Conservation (phyloP, 1,284 basidiomycete genomes). For the Boletellus sp. region DNA sequence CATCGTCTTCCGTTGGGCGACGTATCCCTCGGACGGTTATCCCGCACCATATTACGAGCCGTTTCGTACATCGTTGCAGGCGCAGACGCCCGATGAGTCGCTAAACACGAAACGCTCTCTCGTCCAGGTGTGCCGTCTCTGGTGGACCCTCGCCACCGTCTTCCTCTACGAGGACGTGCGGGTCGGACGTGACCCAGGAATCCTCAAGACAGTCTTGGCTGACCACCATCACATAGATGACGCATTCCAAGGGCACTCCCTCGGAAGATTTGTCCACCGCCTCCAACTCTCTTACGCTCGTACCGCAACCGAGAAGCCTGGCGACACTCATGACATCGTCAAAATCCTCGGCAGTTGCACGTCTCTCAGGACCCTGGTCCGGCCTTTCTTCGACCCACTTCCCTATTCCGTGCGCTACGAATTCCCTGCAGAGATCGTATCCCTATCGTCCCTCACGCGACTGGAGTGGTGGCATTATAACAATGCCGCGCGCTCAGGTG, state of each 20-base stretch:
- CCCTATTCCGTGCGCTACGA: conserved; percentile 45
- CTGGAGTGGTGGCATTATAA: conserved; percentile 67
- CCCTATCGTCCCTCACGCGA: conserved; percentile 51
- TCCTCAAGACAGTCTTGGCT: conserved; percentile 33
- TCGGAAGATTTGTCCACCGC: conserved; percentile 46
- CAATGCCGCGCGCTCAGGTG: conserved; percentile 59
- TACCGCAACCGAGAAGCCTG: conserved; percentile 42
- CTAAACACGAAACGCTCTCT: conserved; percentile 39
- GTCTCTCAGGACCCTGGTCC: conserved; percentile 52
- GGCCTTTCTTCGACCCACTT: conserved; percentile 37
- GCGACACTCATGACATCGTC: conserved; percentile 30
- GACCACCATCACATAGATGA: conserved; percentile 20
- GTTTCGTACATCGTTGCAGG: conserved; percentile 35
- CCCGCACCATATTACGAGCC: conserved; percentile 37
- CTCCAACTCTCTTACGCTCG: conserved; percentile 54
- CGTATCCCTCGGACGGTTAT: conserved; percentile 27
- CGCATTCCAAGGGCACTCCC: conserved; percentile 26
- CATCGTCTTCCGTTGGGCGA: conserved; percentile 46
- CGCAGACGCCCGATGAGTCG: conserved; percentile 15
- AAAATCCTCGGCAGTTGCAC: conserved; percentile 48
- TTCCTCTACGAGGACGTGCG: conserved; percentile 55
- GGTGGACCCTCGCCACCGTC: conserved; percentile 43
- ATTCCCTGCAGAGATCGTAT: conserved; percentile 45
- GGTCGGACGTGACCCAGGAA: conserved; percentile 33
- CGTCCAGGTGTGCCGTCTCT: conserved; percentile 53